Conservation (phyloP, 345 rosid genomes). For the Hibiscus trionum region DNA sequence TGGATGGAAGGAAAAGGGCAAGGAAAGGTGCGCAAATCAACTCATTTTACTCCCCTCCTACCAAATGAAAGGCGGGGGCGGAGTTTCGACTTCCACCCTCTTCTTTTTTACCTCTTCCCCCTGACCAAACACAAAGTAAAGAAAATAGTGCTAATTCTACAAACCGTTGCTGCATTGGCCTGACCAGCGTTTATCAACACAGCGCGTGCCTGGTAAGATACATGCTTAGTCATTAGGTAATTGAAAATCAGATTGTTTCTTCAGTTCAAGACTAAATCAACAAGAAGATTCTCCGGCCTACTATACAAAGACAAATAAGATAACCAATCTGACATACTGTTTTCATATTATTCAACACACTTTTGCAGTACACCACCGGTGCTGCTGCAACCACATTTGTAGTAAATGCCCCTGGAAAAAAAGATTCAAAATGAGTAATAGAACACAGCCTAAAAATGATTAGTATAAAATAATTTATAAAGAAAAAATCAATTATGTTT, state of each 20-base stretch:
- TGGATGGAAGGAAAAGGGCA: background rate
- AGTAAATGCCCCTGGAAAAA: constrained; percentile 68
- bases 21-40: background rate
- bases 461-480: background rate
- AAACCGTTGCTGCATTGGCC: constrained; percentile 97
- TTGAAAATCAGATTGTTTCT: background rate
- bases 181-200: constrained; percentile 97
- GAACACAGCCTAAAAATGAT: background rate
- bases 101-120: background rate
- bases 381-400: constrained; percentile 90
- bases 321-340: constrained; percentile 33
- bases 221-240: background rate
- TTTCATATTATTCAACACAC: constrained; percentile 37
- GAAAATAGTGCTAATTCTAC: constrained; percentile 2
- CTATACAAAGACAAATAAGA: background rate
- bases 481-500: background rate
- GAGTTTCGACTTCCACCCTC: background rate
- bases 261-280: background rate
- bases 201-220: constrained; percentile 65
- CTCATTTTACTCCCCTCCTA: background rate
- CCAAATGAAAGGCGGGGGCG: background rate
- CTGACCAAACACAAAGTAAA: background rate
- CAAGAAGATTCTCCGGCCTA: too few relatives aligned
- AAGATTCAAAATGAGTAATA: background rate
- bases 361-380: constrained; percentile 79